These are phyloP conservation scores for Wallacemonas rigidus DNA, from an alignment of 208 protist genomes.

Conservation along the genomic window DNA sequence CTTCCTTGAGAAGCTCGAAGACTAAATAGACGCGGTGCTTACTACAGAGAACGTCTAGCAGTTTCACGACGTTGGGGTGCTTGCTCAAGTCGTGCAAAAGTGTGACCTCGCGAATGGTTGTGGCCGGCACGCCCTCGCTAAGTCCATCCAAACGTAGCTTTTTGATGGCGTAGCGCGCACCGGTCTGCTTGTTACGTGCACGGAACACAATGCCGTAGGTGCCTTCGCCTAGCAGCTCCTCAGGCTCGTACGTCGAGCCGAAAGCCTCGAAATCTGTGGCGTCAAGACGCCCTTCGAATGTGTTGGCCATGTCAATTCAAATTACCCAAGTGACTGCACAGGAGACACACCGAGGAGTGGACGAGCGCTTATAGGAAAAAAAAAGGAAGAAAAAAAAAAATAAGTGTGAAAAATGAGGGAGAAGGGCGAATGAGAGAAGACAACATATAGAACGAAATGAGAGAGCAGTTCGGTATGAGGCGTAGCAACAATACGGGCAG, in stretches of 20 bases:
- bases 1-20: constrained; percentile 96
- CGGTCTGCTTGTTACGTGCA: constrained; percentile 60
- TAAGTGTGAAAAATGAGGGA: not conserved
- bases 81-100: constrained; percentile 88
- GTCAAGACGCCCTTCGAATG: constrained; percentile 51
- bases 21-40: constrained; percentile 96
- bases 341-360: no score
- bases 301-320: constrained; percentile 12
- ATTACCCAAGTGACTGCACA: no score
- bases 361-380: constrained; percentile 6
- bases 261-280: constrained; percentile 50
- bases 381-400: constrained; percentile 21
- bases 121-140: constrained; percentile 90
- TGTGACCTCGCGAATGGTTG: constrained; percentile 92
- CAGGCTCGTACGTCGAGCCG: constrained; percentile 43
- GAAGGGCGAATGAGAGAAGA: not conserved
- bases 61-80: constrained; percentile 90
- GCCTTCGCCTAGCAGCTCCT: constrained; percentile 93
- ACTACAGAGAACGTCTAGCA: constrained; percentile 96
- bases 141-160: constrained; percentile 72
- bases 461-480: no score
- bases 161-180: constrained; percentile 77
- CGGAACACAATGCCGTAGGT: constrained; percentile 96
- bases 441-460: not conserved
- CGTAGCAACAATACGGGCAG: no score